Conservation (phyloP, 2,329 filamentous ascomycete genomes). For the Aspergillus ochraceus region DNA sequence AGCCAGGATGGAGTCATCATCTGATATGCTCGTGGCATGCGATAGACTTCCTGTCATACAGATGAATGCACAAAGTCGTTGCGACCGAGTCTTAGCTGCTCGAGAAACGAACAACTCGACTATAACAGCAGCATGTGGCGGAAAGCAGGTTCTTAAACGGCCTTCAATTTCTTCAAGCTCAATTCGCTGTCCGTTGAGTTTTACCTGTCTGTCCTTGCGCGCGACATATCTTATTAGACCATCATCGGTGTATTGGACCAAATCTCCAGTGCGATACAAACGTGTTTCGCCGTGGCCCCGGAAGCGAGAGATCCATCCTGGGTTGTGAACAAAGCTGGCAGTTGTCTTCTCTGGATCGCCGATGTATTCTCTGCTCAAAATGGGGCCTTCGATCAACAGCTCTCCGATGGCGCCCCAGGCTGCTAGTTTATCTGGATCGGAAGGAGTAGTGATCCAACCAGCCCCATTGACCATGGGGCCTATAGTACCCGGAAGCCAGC, state of each 20-base stretch:
- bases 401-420: neutral
- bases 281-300: neutral
- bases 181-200: neutral
- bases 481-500: neutral
- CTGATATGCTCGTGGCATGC: neutral
- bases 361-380: constrained; percentile 2
- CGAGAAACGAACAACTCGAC: neutral
- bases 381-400: constrained; percentile 1
- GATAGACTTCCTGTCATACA: neutral
- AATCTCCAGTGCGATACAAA: neutral
- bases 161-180: constrained; percentile 2
- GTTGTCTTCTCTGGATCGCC: constrained; percentile 1
- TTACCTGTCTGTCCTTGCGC: neutral
- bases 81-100: neutral
- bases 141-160: neutral
- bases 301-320: neutral
- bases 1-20: neutral
- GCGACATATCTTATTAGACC: neutral
- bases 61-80: neutral
- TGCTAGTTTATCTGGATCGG: neutral
- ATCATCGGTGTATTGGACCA: neutral
- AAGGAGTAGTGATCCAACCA: neutral
- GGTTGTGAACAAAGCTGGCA: neutral
- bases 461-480: neutral
- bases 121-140: neutral